phyloP scores from a whole-genome alignment of 2,329 filamentous ascomycete genomes.

The Aschersonia sp. region DNA sequence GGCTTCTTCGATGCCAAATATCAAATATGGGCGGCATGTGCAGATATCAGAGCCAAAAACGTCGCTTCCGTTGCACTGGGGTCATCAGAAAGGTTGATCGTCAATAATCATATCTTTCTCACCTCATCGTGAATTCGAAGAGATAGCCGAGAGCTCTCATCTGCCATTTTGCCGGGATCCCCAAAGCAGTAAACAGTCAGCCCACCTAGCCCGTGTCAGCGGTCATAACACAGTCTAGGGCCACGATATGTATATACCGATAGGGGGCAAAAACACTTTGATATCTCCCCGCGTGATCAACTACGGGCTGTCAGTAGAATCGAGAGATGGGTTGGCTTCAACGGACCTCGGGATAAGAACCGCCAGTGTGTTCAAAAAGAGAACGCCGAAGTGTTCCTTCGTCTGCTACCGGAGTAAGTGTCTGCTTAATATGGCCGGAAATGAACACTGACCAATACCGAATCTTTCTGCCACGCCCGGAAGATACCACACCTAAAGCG shows the following conservation, averaged over 20 bases:
- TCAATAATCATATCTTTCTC: constrained; percentile 1
- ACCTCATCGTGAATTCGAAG: constrained; percentile 64
- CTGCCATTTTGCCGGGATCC: constrained; percentile 84
- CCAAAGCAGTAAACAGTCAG: constrained; percentile 96
- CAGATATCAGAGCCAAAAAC: constrained; percentile 98
- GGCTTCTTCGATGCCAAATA: constrained; percentile 93
- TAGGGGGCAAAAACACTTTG: constrained; percentile 89
- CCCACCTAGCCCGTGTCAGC: constrained; percentile 38
- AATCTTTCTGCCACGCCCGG: constrained; percentile 85
- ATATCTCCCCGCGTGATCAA: constrained; percentile 89
- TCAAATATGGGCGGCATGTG: constrained; percentile 88
- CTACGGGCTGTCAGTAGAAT: constrained; percentile 13
- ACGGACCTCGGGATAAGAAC: constrained; percentile 73
- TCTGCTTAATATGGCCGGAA: not conserved
- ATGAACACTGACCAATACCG: constrained; percentile 50
- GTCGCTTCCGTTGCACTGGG: constrained; percentile 80
- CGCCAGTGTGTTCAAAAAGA: constrained; percentile 89
- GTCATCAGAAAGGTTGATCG: not conserved
- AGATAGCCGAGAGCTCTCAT: constrained; percentile 66
- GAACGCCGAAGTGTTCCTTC: constrained; percentile 76
- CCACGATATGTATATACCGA: constrained; percentile 35
- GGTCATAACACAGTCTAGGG: not conserved
- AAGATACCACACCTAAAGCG: constrained; percentile 54
- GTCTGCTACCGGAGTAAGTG: constrained; percentile 29
- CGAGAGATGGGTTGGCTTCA: not conserved